Evolutionary conservation across 331 rosid genomes (phyloP), one percentile per base, ranked within the genome.

Genomic region (Pyracantha coccinea): DNA sequence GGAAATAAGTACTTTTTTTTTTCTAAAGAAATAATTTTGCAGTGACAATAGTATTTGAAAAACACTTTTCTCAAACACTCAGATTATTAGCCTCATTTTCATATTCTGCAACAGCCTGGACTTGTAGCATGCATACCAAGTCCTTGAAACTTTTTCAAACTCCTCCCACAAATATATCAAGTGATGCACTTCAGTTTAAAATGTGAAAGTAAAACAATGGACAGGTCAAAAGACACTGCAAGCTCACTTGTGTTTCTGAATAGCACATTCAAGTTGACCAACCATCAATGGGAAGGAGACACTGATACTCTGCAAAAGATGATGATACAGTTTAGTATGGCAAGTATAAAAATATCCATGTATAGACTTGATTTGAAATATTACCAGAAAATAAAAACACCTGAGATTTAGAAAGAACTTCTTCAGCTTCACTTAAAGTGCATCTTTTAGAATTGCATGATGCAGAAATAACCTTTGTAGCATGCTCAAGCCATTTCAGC

Each of bases 401-500:
- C 97, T 80, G 85, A 78, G 78, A 88, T 66, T 77, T 77, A 20
- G 87, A 64, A 69, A 86, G 84, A 82, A 88, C 80, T 82, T 86
- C 85, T 88, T 87, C 92, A 71, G 90, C 89, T 55, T 89, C 93
- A 81, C 84, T 87, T 82, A 86, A 76, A 62, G 82, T 87, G 84
- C 85, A 84, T 78, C 87, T 83, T 77, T 84, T 78, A 73, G 81
- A 87, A 79, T 58, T 79, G 47, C 31, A 25, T 60, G 85, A 78
- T 69, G 72, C 75, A 82, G 87, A 78, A 70, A 88, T 79, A 72
- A 80, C 88, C 83, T 88, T 85, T 69, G 86, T 68, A 16, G 94
- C 97, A 81, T 75, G 84, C 84, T 79, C 78, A 80, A 93, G 93
- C 97, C 98, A 93, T 81, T 82, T 79, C 63, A 88, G 78, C 52